Evolutionary conservation across 495 filamentous ascomycete species (phyloP).

Genomic region (Tuber aestivum): DNA sequence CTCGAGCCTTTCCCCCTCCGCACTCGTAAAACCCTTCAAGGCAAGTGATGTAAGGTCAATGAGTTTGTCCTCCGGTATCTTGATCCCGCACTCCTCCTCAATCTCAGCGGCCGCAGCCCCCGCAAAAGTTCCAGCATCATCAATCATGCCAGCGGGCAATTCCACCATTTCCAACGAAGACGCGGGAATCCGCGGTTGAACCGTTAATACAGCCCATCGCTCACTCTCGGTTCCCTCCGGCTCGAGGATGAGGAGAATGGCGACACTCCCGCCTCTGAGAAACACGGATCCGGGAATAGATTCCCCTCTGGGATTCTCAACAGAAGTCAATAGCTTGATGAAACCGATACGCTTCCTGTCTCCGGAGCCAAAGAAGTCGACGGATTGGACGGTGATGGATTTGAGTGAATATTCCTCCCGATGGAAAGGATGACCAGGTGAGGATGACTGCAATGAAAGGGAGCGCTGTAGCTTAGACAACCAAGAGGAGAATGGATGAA

Average conservation of each 20-base stretch:
- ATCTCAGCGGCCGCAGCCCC: slow-evolving; percentile 79
- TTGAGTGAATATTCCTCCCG: slow-evolving; percentile 62
- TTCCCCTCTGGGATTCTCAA: slow-evolving; percentile 60
- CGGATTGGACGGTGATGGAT: slow-evolving; percentile 64
- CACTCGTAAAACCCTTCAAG: slow-evolving; percentile 41
- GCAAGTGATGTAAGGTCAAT: slow-evolving; percentile 65
- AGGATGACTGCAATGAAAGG: slow-evolving; percentile 54
- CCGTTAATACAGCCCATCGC: slow-evolving; percentile 68
- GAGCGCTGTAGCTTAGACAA: slow-evolving; percentile 60
- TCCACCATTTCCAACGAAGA: slow-evolving; percentile 71
- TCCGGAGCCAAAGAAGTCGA: slow-evolving; percentile 60
- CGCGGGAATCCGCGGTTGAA: slow-evolving; percentile 76
- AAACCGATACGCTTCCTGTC: slow-evolving; percentile 60
- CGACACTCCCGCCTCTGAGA: slow-evolving; percentile 73
- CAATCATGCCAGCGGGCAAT: slow-evolving; percentile 85
- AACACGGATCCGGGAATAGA: slow-evolving; percentile 71
- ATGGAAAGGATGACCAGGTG: slow-evolving; percentile 64
- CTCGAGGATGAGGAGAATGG: slow-evolving; percentile 71
- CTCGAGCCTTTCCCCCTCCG: slow-evolving; percentile 37
- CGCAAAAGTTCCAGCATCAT: slow-evolving; percentile 66
- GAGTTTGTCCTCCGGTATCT: slow-evolving; percentile 50
- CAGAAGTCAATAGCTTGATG: slow-evolving; percentile 62
- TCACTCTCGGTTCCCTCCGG: slow-evolving; percentile 49
- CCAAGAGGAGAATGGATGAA: slow-evolving; percentile 71
- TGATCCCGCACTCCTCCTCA: slow-evolving; percentile 68